A percentile compares a stretch with the other conserved stretches of the same genome.
These are phyloP conservation scores for Leccinum arenicola DNA, from an alignment of 768 basidiomycete genomes.

Conservation along the genomic window DNA sequence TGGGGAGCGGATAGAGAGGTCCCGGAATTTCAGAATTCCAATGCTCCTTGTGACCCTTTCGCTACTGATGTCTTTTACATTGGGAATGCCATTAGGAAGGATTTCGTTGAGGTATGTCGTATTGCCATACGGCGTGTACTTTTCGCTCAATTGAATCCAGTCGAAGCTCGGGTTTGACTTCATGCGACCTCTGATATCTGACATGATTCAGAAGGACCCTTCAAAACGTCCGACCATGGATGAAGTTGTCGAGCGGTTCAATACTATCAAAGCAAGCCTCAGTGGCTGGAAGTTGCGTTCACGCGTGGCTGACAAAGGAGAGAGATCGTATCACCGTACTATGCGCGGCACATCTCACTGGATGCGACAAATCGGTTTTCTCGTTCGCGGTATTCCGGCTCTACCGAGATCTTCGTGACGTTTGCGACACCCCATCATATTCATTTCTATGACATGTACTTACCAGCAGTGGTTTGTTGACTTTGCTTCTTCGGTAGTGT, in stretches of 20 bases:
- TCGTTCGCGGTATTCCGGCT: conserved; percentile 18
- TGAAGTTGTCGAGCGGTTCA: conserved; percentile 17
- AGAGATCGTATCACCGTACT: background rate
- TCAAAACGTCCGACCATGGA: conserved; percentile 36
- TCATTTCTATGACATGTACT: no score
- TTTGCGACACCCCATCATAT: no score
- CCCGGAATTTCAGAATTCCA: background rate
- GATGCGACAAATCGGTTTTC: conserved; percentile 20
- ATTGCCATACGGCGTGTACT: no score
- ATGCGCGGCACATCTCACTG: conserved; percentile 18
- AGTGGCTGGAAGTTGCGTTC: conserved; percentile 29
- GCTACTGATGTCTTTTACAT: background rate
- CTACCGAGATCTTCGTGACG: conserved; percentile 10
- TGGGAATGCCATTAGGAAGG: no score
- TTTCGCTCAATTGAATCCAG: no score
- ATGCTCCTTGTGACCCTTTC: background rate
- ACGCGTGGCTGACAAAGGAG: conserved; percentile 9
- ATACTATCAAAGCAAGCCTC: conserved; percentile 5
- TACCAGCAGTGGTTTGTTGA: no score
- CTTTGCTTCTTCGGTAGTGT: no score
- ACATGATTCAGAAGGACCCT: conserved; percentile 34
- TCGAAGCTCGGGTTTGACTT: no score
- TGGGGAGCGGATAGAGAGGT: background rate
- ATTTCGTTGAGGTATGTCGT: no score
- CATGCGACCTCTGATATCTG: conserved; percentile 23